Evolutionary conservation across 495 filamentous ascomycete genomes (phyloP).

Genomic region (Bombardia bombarda): DNA sequence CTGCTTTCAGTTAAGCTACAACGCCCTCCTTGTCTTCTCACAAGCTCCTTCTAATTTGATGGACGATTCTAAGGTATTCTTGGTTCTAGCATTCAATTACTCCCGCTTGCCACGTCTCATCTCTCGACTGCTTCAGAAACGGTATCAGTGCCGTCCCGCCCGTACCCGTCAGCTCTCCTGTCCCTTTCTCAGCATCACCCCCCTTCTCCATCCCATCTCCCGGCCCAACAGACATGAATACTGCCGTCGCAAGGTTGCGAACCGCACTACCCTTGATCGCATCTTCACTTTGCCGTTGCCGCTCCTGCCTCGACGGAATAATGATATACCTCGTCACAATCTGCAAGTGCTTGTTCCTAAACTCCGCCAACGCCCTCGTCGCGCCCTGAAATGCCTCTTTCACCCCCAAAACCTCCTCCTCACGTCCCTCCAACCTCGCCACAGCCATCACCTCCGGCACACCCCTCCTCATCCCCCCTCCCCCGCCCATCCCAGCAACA

Average conservation of each 20-base stretch:
- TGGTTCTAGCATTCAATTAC: too few species aligned
- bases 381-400: constrained; percentile 70
- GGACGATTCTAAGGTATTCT: too few species aligned
- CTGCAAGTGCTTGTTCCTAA: constrained; percentile 84
- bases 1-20: too few species aligned
- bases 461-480: constrained; percentile 1
- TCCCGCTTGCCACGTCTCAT: constrained; percentile 54
- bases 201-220: constrained; percentile 14
- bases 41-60: too few species aligned
- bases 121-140: constrained; percentile 89
- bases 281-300: neutral
- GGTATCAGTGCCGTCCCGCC: constrained; percentile 87
- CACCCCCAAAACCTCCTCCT: constrained; percentile 47
- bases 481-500: constrained; percentile 46
- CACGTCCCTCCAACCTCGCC: constrained; percentile 54
- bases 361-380: constrained; percentile 67
- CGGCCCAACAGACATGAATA: constrained; percentile 8
- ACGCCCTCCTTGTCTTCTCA: too few species aligned
- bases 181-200: neutral
- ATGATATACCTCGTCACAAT: constrained; percentile 94
- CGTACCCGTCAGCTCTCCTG: constrained; percentile 67
- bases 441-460: neutral
- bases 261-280: constrained; percentile 13
- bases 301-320: constrained; percentile 42
- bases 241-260: constrained; percentile 63